Evolutionary conservation across 257 asterid genomes (phyloP).

Genomic region (Salvia miltiorrhiza): DNA sequence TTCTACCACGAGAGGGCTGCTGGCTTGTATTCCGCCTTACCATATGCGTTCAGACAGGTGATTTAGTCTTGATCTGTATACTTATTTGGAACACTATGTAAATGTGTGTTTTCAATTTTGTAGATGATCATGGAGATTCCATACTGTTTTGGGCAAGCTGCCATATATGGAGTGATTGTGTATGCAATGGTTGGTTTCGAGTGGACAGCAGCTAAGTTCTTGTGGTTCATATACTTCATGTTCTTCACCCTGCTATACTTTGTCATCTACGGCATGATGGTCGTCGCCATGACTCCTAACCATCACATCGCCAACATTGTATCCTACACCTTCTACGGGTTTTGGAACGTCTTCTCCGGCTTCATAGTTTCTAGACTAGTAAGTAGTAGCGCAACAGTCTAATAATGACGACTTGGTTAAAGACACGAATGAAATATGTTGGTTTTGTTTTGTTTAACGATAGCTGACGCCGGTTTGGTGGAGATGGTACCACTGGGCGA

Average conservation of each 20-base stretch:
- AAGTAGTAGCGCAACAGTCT: too few species aligned
- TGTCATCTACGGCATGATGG: slow-evolving; percentile 32
- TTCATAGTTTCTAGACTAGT: slow-evolving; percentile 29
- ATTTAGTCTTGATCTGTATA: not conserved
- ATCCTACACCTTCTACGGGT: not conserved
- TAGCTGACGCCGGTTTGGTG: slow-evolving; percentile 33
- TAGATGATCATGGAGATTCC: slow-evolving; percentile 34
- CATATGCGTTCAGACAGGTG: slow-evolving; percentile 45
- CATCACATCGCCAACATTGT: slow-evolving; percentile 17
- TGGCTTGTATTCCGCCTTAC: slow-evolving; percentile 39
- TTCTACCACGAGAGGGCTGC: slow-evolving; percentile 44
- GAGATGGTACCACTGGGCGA: slow-evolving; percentile 36
- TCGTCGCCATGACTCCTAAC: slow-evolving; percentile 24
- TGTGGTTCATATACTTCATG: slow-evolving; percentile 27
- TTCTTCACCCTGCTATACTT: slow-evolving; percentile 25
- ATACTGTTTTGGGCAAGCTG: slow-evolving; percentile 26
- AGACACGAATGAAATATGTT: not conserved
- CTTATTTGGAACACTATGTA: not conserved
- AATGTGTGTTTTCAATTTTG: not conserved
- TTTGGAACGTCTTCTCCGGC: slow-evolving; percentile 35
- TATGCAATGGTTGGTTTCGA: slow-evolving; percentile 40
- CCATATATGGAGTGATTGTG: slow-evolving; percentile 28
- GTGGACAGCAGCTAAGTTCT: slow-evolving; percentile 30
- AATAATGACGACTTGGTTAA: not conserved
- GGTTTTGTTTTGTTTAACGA: not conserved